Evolutionary conservation across 371 early-diverging fungal species (phyloP).

Genomic region (Amoeboaphelidium protococcarum): DNA sequence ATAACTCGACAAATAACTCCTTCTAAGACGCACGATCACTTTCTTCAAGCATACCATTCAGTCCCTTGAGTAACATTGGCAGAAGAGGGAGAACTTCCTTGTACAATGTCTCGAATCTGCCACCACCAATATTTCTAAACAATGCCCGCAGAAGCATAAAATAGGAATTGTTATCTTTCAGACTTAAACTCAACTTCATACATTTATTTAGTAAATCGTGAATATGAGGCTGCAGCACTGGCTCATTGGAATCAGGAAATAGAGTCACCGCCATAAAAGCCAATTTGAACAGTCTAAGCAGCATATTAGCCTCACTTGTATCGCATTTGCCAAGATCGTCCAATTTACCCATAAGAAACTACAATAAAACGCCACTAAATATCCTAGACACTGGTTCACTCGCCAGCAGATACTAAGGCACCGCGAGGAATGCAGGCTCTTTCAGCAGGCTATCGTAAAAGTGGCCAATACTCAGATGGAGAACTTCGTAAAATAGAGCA

Average conservation of each 20-base stretch:
- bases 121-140: conserved; percentile 69
- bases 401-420: conserved; percentile 71
- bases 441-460: conserved; percentile 53
- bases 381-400: conserved; percentile 38
- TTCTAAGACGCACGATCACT: conserved; percentile 58
- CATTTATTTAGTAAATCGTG: conserved; percentile 62
- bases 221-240: conserved; percentile 64
- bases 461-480: conserved; percentile 56
- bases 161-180: conserved; percentile 66
- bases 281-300: conserved; percentile 71
- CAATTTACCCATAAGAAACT: conserved; percentile 50
- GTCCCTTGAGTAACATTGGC: conserved; percentile 58
- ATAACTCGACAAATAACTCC: conserved; percentile 46
- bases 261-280: conserved; percentile 76
- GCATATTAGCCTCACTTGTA: conserved; percentile 36
- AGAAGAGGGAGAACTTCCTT: conserved; percentile 79
- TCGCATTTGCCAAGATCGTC: conserved; percentile 55
- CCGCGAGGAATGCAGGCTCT: conserved; percentile 47
- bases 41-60: conserved; percentile 43
- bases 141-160: conserved; percentile 66
- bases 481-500: conserved; percentile 79
- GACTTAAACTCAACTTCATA: conserved; percentile 49
- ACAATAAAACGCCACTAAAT: conserved; percentile 47
- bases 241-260: conserved; percentile 76
- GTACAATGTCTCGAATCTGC: conserved; percentile 39